Evolutionary conservation across 148 eudicot genomes (phyloP), one percentile per base, ranked within the genome.

Genomic region (Vaccinium corymbosum): DNA sequence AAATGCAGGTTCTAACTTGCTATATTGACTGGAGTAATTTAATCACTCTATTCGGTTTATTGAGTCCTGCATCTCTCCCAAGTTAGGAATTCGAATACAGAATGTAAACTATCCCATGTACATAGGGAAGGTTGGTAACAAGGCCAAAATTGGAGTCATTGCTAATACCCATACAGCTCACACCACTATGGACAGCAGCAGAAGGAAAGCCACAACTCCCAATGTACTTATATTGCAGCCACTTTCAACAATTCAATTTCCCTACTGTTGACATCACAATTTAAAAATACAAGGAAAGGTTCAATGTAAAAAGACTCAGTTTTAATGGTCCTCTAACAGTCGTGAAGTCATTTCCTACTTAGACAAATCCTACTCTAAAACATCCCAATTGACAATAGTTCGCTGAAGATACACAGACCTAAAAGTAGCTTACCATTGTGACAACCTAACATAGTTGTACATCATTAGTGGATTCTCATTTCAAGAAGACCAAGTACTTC

Each of bases 81-180:
- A 77, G 19, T n/a, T 77, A 50, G 12, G 14, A 22, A 49, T 51
- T 77, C 2, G 6, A 74, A 46, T 74, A 48, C 32, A 49, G 32
- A 49, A 35, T 42, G 17, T 42, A 19, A 74, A 42, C 78, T 74
- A 74, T 74, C 52, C 27, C 7, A 19, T 20, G 7, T 35, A 72
- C 51, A 75, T 20, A 48, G 78, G 29, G 27, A 75, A 75, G 53
- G 78, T 10, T 76, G 80, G 80, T 50, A n/a, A 76, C 80, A 35
- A 50, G 12, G 55, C 20, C 57, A 76, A n/a, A 50, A 29, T 50
- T 50, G 57, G 57, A 76, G 56, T 4, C 19, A 49, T 76, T 22
- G 13, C 6, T 42, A n/a, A 3, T 22, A 46, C 11, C 27, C 55
- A 76, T 49, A 46, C 32, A 76, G 7, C 19, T 20, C 57, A n/a